Evolutionary conservation across 148 eudicot species (phyloP), one percentile per base, ranked within the genome.

Genomic region (Salicornia ramosissima): DNA sequence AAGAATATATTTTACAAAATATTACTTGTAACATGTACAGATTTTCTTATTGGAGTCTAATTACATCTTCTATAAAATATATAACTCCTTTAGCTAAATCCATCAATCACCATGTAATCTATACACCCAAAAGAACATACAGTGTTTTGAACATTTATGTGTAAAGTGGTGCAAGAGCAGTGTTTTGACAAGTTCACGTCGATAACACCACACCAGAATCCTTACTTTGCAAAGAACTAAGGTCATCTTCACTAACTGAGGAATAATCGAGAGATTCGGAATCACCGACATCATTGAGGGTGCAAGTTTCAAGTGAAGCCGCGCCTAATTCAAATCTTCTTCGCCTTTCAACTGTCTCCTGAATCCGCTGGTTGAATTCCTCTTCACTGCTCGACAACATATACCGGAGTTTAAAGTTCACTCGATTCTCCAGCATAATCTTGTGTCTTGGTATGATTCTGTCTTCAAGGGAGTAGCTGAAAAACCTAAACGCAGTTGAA

Each of bases 371-470:
- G 16, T 68, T 67, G 50, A 94, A 94, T 21, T 83, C 92, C 42
- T 84, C 88, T 4, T 94, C 89, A 30, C 79, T 74, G 77, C 84
- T 79, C 1, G 88, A 74, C 70, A 94, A 71, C 97, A 94, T 94
- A 81, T 94, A 90, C n/a, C 96, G 85, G 46, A 94, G 86, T 77
- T 90, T 90, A 73, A 94, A 94, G 74, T 90, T 94, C 61, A 94
- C 69, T 53, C 86, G 88, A 71, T 90, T 85, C 45, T 94, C 92
- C 46, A 94, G 87, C 82, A 90, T 47, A 25, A 86, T 70, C 83
- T 79, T 88, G 82, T 94, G 91, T 78, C 98, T 82, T 3, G 92
- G 92, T 58, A 86, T 86, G 75, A 94, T 94, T 83, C 85, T 78
- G 11, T 70, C 88, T 53, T 94, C 97, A 3, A 94, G 81, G n/a